Evolutionary conservation across 2,329 filamentous ascomycete species (phyloP).

Genomic region (Pseudogymnoascus sp.): DNA sequence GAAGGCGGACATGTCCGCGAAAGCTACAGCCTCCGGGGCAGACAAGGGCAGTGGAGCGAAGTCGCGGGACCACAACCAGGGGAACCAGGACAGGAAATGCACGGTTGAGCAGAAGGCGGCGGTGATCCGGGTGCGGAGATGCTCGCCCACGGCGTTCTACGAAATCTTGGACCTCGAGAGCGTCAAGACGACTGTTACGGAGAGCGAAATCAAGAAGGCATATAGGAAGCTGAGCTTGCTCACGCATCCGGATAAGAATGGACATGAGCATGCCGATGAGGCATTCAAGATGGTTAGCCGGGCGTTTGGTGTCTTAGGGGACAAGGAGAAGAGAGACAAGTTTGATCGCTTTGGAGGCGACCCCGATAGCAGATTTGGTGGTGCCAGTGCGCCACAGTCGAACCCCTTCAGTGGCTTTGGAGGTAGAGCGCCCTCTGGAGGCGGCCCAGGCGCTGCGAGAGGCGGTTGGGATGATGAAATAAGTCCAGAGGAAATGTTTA

Average conservation of each 20-base stretch:
- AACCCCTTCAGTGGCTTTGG: conserved; percentile 59
- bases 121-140: conserved; percentile 80
- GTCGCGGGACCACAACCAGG: conserved; percentile 46
- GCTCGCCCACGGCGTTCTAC: conserved; percentile 82
- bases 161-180: conserved; percentile 75
- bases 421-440: conserved; percentile 29
- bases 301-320: conserved; percentile 86
- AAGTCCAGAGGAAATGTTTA: conserved; percentile 93
- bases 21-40: conserved; percentile 35
- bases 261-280: conserved; percentile 88
- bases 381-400: conserved; percentile 43
- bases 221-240: conserved; percentile 90
- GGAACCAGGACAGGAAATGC: conserved; percentile 57
- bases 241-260: conserved; percentile 98
- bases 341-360: conserved; percentile 87
- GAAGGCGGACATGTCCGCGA: conserved; percentile 9
- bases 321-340: conserved; percentile 84
- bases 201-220: conserved; percentile 91
- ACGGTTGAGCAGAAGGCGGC: conserved; percentile 87
- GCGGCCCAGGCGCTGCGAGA: conserved; percentile 26
- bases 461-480: conserved; percentile 83
- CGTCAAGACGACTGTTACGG: conserved; percentile 56
- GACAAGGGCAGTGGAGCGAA: conserved; percentile 30
- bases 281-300: conserved; percentile 97
- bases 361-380: conserved; percentile 76